Evolutionary conservation across 331 rosid species (phyloP).

Genomic region (Quercus lobata): DNA sequence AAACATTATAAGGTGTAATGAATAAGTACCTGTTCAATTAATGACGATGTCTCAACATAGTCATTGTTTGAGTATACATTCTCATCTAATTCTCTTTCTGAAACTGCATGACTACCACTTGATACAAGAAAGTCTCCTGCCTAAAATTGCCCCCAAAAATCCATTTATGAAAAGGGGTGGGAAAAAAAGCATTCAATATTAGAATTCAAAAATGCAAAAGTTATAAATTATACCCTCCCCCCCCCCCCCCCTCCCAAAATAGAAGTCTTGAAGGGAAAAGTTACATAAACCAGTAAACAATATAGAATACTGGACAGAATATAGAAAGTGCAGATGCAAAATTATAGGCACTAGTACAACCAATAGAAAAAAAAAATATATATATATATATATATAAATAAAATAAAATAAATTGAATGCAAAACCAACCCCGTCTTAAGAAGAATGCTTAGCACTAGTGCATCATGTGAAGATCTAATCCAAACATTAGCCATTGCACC

Average conservation of each 20-base stretch:
- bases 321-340: slow-evolving; percentile 8
- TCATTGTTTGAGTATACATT: slow-evolving; percentile 61
- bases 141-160: slow-evolving; percentile 44
- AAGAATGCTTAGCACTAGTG: background rate
- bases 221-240: background rate
- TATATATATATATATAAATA: too few species aligned
- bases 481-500: background rate
- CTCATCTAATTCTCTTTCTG: slow-evolving; percentile 77
- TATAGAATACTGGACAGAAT: background rate
- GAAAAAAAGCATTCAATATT: slow-evolving; percentile 2
- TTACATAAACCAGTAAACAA: slow-evolving; percentile 7
- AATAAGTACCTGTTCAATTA: slow-evolving; percentile 77
- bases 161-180: slow-evolving; percentile 6
- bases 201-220: slow-evolving; percentile 1
- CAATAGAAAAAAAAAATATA: background rate
- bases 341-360: background rate
- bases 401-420: background rate
- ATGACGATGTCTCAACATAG: slow-evolving; percentile 58
- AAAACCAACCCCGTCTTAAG: background rate
- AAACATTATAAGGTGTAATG: background rate
- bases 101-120: slow-evolving; percentile 52
- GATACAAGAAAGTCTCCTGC: slow-evolving; percentile 83
- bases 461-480: background rate
- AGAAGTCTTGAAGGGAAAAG: background rate
- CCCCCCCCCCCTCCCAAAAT: background rate